Percentiles rank a stretch among this genome's conserved stretches.
These are phyloP conservation scores for Leucogyrophana mollusca DNA, from an alignment of 768 basidiomycete species.

Conservation along the genomic window DNA sequence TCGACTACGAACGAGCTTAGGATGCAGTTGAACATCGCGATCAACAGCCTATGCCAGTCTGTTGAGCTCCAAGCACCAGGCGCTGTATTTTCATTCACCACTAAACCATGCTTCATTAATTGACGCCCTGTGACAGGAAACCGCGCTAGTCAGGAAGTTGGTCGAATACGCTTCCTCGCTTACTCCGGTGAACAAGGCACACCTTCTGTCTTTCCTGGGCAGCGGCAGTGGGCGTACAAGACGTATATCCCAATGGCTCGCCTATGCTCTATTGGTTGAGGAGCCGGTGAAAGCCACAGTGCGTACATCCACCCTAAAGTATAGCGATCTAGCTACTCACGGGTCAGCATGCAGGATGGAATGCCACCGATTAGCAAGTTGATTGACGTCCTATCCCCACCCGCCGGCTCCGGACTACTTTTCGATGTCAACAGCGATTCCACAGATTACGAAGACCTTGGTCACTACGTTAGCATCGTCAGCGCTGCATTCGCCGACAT, in stretches of 20 bases:
- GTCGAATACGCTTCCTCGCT: slow-evolving; percentile 39
- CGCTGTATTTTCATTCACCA: slow-evolving; percentile 8
- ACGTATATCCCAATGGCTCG: slow-evolving; percentile 59
- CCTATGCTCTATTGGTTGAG: slow-evolving; percentile 34
- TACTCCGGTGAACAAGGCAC: slow-evolving; percentile 48
- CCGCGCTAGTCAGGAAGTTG: slow-evolving; percentile 43
- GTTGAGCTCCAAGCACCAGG: slow-evolving; percentile 30
- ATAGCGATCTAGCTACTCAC: too few species aligned
- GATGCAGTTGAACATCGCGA: slow-evolving; percentile 43
- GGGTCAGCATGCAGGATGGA: slow-evolving; percentile 30
- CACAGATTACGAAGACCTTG: slow-evolving; percentile 62
- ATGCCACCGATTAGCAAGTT: slow-evolving; percentile 53
- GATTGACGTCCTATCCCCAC: slow-evolving; percentile 47
- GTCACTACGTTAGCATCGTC: slow-evolving; percentile 55
- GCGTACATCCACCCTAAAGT: too few species aligned
- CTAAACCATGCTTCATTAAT: neutral
- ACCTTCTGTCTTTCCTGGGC: slow-evolving; percentile 49
- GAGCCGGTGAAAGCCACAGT: too few species aligned
- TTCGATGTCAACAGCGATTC: slow-evolving; percentile 54
- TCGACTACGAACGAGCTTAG: slow-evolving; percentile 42
- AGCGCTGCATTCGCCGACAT: slow-evolving; percentile 58
- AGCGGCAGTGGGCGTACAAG: slow-evolving; percentile 47
- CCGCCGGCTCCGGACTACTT: slow-evolving; percentile 37
- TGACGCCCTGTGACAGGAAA: slow-evolving; percentile 39
- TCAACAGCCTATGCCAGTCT: slow-evolving; percentile 46